A percentile compares a stretch with the other conserved stretches of the same genome.
Evolutionary conservation across 192 early-diverging fungal genomes (phyloP).

Genomic region (Coemansia guatemalensis): DNA sequence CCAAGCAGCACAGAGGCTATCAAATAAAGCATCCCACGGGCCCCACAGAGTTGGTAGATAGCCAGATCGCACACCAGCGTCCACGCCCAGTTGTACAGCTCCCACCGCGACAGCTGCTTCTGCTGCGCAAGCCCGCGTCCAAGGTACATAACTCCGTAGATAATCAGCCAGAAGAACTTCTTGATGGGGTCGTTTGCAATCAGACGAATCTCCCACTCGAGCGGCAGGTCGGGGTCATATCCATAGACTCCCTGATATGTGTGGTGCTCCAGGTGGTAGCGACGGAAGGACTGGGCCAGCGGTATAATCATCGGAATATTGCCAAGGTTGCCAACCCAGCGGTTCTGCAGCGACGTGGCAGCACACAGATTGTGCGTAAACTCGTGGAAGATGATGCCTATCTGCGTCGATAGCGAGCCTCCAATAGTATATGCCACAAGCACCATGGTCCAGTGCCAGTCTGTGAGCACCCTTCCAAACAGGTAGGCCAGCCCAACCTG

Average conservation of each 20-base stretch:
- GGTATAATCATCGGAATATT: constrained; percentile 86
- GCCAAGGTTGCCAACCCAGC: constrained; percentile 75
- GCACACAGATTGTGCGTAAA: constrained; percentile 84
- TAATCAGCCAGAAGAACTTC: constrained; percentile 80
- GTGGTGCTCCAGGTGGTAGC: constrained; percentile 95
- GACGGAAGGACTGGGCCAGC: constrained; percentile 76
- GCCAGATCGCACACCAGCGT: constrained; percentile 59
- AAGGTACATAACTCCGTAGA: constrained; percentile 87
- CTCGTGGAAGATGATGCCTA: constrained; percentile 91
- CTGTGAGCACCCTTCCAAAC: constrained; percentile 65
- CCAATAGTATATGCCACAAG: constrained; percentile 75
- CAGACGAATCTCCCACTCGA: constrained; percentile 80
- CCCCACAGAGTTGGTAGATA: constrained; percentile 60
- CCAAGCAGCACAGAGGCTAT: constrained; percentile 74
- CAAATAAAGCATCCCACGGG: constrained; percentile 67
- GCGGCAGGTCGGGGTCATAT: constrained; percentile 90
- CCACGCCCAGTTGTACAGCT: constrained; percentile 75
- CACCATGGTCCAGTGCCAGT: constrained; percentile 66
- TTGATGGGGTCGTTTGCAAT: constrained; percentile 65
- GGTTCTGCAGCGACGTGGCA: constrained; percentile 71
- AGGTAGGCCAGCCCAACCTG: constrained; percentile 80
- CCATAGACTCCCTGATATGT: constrained; percentile 94
- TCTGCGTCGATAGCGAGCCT: constrained; percentile 76
- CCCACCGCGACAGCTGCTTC: constrained; percentile 72
- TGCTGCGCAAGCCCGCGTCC: constrained; percentile 68